A percentile compares a stretch with the other conserved stretches of the same genome.
These are phyloP conservation scores for Xylaria sp. DNA, from an alignment of 2,329 filamentous ascomycete species.

Conservation along the genomic window DNA sequence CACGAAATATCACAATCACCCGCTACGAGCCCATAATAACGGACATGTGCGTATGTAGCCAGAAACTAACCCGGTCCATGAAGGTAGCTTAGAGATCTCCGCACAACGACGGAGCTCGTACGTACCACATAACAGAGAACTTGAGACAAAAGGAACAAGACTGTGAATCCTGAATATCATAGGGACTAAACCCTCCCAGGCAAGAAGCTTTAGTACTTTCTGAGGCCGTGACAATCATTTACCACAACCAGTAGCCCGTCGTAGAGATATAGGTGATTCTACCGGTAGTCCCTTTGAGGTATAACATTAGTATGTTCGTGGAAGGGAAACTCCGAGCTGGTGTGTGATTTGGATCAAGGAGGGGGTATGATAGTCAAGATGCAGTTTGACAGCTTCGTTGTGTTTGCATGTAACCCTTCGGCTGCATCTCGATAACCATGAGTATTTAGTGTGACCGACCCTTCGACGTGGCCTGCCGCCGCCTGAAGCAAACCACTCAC, in stretches of 20 bases:
- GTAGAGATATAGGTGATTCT: background rate
- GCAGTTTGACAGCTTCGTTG: constrained; percentile 26
- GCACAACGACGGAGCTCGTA: too few species aligned
- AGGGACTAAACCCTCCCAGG: background rate
- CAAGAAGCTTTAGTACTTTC: background rate
- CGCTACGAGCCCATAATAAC: too few species aligned
- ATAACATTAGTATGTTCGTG: too few species aligned
- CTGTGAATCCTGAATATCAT: background rate
- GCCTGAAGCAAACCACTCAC: constrained; percentile 7
- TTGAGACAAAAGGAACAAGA: background rate
- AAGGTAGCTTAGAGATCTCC: too few species aligned
- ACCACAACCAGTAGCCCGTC: background rate
- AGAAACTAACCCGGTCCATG: too few species aligned
- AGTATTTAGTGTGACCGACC: constrained; percentile 19
- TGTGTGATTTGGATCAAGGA: background rate
- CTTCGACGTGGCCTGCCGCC: constrained; percentile 35
- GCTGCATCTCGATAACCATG: constrained; percentile 33
- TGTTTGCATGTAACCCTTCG: constrained; percentile 29
- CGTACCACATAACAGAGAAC: too few species aligned
- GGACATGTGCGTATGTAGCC: too few species aligned
- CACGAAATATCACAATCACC: too few species aligned
- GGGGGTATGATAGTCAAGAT: constrained; percentile 4
- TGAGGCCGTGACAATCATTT: background rate
- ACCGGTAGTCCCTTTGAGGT: background rate
- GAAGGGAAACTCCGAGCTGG: background rate